A percentile compares a stretch with the other conserved stretches of the same genome.
Conservation (phyloP, 2,329 filamentous ascomycete genomes). For the Epichloe elymi region DNA sequence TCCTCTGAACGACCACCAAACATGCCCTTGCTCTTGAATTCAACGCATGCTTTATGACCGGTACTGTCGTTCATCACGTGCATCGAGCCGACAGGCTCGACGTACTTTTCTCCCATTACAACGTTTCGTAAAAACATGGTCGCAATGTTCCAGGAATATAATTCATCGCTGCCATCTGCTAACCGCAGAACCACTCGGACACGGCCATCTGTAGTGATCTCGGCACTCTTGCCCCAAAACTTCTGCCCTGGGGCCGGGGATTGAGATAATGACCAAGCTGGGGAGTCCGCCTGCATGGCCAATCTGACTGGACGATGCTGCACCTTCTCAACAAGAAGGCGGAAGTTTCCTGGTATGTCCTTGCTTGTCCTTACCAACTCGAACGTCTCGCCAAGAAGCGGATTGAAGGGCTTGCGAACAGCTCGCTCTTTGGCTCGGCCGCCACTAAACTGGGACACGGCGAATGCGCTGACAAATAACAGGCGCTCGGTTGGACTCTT, state of each 20-base stretch:
- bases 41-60: constrained; percentile 70
- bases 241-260: constrained; percentile 84
- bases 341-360: constrained; percentile 58
- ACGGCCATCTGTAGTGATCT: constrained; percentile 85
- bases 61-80: constrained; percentile 71
- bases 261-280: constrained; percentile 76
- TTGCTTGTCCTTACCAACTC: constrained; percentile 81
- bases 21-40: constrained; percentile 93
- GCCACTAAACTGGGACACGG: constrained; percentile 73
- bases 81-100: constrained; percentile 89
- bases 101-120: constrained; percentile 95
- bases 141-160: constrained; percentile 78
- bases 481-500: constrained; percentile 54
- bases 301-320: constrained; percentile 84
- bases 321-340: constrained; percentile 91
- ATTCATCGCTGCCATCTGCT: constrained; percentile 56
- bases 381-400: constrained; percentile 89
- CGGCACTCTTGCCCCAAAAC: constrained; percentile 96
- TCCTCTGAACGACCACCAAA: constrained; percentile 92
- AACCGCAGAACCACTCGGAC: constrained; percentile 61
- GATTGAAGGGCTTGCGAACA: constrained; percentile 93
- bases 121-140: constrained; percentile 91
- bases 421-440: constrained; percentile 78
- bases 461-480: constrained; percentile 79
- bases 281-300: constrained; percentile 83